Base-by-base conservation (phyloP, 768 basidiomycete species). In the Panellus pusillus region DNA sequence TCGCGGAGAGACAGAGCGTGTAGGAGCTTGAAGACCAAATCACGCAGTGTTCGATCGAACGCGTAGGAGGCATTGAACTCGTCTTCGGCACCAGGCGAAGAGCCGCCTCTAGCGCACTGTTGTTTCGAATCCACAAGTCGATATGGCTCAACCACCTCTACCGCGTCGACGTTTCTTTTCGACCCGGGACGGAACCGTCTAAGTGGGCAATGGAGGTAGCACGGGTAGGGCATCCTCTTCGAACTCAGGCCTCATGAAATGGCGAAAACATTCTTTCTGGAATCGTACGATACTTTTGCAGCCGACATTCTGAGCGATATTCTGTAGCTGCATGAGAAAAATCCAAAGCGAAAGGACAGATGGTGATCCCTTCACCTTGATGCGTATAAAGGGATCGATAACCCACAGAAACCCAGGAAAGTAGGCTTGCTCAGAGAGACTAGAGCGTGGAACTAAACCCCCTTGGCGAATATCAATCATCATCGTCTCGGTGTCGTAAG, bases 401-500 rank as follows among this genome's bases (percentile, higher is more conserved):
- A 77, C 68, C 41, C 50, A 50, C 62, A 65, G 37, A 67, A 54
- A 4, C 17, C 54, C 50, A 28, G 7, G 44, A 37, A 41, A 55
- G 13, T 46, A 1, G 1, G 11, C 15, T 5, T 31, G 11, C 2
- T 11, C 6, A 47, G 12, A 3, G 11, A 24, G n/a, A 18, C 13
- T 43, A 15, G 17, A 43, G 4, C 49, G 46, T 2, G 4, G 58
- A 9, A 71, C 39, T 17, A 76, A 55, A 8, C 78, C 79, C 12
- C 78, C 80, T 20, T 69, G 54, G 3, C 76, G 71, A 39, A 80
- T 69, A 51, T 70, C 73, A 32, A 74, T 58, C 48, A 74, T 58
- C 48, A 72, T 58, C 18, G 68, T 45, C 6, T 50, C 47, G 0
- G 49, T 44, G 52, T 74, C 75, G 4, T 72, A 47, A 50, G n/a